A percentile compares a stretch with the other conserved stretches of the same genome.
Evolutionary conservation across 2,329 filamentous ascomycete species (phyloP).

Genomic region (Cladosporium sp.): DNA sequence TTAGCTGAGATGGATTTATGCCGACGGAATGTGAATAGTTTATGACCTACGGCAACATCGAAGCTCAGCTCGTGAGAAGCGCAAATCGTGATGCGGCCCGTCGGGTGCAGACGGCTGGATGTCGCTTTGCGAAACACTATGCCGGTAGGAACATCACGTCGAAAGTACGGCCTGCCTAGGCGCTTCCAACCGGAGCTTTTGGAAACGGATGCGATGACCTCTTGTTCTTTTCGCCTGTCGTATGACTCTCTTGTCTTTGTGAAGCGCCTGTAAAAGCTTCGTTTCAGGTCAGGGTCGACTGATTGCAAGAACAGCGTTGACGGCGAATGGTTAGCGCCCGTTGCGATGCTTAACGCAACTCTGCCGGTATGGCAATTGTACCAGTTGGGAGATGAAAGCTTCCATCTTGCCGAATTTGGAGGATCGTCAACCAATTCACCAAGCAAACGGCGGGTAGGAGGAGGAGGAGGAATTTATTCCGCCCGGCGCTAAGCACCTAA

Average conservation of each 20-base stretch:
- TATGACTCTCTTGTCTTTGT: not conserved
- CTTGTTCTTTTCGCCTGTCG: not conserved
- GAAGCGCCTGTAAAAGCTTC: not conserved
- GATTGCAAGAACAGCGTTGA: not conserved
- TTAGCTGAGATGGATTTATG: too few relatives aligned
- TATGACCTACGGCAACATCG: too few relatives aligned
- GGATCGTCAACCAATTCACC: not conserved
- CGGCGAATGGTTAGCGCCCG: not conserved
- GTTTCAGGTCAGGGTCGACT: not conserved
- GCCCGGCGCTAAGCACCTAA: too few relatives aligned
- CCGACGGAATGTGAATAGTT: too few relatives aligned
- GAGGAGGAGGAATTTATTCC: too few relatives aligned
- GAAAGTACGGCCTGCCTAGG: not conserved
- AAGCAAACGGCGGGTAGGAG: not conserved
- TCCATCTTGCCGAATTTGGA: not conserved
- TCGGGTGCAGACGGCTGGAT: too few relatives aligned
- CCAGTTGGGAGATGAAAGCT: not conserved
- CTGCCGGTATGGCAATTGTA: not conserved
- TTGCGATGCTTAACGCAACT: not conserved
- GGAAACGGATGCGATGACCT: not conserved
- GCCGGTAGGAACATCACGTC: not conserved
- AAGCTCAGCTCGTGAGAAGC: too few relatives aligned
- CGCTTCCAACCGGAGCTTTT: not conserved
- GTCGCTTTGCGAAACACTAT: too few relatives aligned
- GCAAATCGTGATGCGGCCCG: too few relatives aligned